Evolutionary conservation across 805 yeast species (phyloP).

Genomic region (Lipomyces kockii): DNA sequence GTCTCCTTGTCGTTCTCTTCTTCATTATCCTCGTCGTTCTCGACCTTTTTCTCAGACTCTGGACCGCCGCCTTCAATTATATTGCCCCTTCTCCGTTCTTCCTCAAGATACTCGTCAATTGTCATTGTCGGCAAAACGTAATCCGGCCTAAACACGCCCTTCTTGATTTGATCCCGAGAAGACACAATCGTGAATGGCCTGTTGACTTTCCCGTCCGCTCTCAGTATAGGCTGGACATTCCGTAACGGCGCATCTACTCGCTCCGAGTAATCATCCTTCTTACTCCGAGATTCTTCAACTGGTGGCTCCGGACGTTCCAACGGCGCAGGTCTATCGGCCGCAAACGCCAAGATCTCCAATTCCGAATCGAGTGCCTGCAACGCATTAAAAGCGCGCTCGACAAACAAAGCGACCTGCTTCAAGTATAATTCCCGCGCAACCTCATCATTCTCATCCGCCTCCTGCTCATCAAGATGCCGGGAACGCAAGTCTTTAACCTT

Average conservation of each 20-base stretch:
- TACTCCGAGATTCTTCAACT: conserved; percentile 32
- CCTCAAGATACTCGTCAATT: conserved; percentile 86
- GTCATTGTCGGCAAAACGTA: conserved; percentile 93
- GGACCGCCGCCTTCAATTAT: conserved; percentile 52
- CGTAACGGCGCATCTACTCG: conserved; percentile 55
- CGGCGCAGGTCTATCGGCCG: conserved; percentile 36
- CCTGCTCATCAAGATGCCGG: conserved; percentile 3
- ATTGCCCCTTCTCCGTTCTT: conserved; percentile 84
- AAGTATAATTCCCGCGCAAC: conserved; percentile 58
- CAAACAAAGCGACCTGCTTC: conserved; percentile 58
- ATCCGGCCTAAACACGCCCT: conserved; percentile 85
- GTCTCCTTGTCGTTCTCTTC: conserved; percentile 68
- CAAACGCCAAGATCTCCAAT: conserved; percentile 58
- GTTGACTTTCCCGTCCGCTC: conserved; percentile 75
- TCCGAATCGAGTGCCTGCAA: conserved; percentile 70
- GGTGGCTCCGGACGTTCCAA: conserved; percentile 35
- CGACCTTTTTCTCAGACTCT: conserved; percentile 50
- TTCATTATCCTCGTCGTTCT: conserved; percentile 65
- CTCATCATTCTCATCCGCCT: conserved; percentile 63
- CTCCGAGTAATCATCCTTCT: conserved; percentile 61
- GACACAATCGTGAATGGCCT: conserved; percentile 79
- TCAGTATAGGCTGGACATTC: conserved; percentile 53
- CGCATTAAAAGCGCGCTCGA: conserved; percentile 58
- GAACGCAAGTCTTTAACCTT: conserved; percentile 50
- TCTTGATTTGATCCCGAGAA: conserved; percentile 57